Base-by-base conservation (phyloP, 2,329 filamentous ascomycete species). In the Aspergillus caelatus region DNA sequence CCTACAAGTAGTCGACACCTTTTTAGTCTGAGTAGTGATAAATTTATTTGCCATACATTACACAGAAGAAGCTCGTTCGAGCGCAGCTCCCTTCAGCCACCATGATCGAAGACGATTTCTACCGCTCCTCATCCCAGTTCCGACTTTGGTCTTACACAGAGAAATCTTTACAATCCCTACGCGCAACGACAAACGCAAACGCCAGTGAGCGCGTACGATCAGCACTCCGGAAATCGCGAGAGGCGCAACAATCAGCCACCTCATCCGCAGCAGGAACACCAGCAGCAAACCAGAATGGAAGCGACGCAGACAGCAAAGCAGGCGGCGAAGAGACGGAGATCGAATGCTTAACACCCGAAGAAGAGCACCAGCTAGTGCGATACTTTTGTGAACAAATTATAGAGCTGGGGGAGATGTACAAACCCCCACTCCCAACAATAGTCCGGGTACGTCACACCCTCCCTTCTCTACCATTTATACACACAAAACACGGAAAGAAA, bases 61-160 rank as follows among this genome's bases (percentile, higher is more conserved):
- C 19, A 32, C 16, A 12, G 14, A 7, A 41, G 19, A 34, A 46
- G 43, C 19, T 46, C 1, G 21, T 21, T 23, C 11, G 43, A 46
- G n/a, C 9, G 43, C 26, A 28, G 28, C 39, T 14, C 19, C 43
- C 9, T n/a, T 28, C 36, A 43, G 16, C 41, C 62, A 65, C 58
- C 58, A 92, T 96, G 87, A 91, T 88, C 65, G 95, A 99, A 85
- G 95, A 99, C 79, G 91, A 92, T 69, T 85, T 94, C 61, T 99
- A 98, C 80, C 89, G 93, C 36, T 87, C 91, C 58, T 96, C 94
- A 0, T 94, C 92, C 54, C 95, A 99, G 78, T 98, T 89, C 76
- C 88, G 91, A 50, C 85, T 96, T 63, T 99, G 95, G 95, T 97
- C 94, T 12, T 98, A 94, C 79, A 92, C 93, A 0, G 87, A 89